Base-by-base conservation (phyloP, 2,329 filamentous ascomycete genomes). In the Rhinocladiella similis region DNA sequence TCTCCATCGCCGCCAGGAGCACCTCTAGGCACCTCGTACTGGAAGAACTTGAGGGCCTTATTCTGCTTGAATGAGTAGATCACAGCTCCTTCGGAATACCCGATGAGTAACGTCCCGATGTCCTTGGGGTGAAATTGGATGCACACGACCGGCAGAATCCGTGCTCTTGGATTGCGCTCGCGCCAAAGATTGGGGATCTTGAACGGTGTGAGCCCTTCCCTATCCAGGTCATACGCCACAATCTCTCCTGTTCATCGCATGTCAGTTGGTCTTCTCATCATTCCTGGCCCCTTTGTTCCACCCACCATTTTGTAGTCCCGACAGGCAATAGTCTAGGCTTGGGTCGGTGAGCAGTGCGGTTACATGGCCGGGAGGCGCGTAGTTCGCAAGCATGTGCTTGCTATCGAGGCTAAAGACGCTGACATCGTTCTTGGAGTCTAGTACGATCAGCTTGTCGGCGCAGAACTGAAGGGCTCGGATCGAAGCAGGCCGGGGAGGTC, bases 41-140 rank as follows among this genome's bases (percentile, higher is more conserved):
- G 82, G 66, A 96, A 91, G 73, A 85, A 95, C 61, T 89, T 87
- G 46, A 86, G 77, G 0, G 90, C 80, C 57, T 86, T 82, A 68
- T 91, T 92, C 70, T 95, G 89, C 75, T 99, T 97, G 79, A 99
- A 95, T 2, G 91, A 95, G 73, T 95, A 99, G 58, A 94, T 83
- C 46, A 90, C 90, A 5, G 90, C 91, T 13, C 94, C 94, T 63
- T 93, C 85, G 0, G 84, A 84, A 71, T 97, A 99, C n/a, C 88
- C 92, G 56, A 99, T 89, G 55, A 99, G 75, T 22, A 99, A 79
- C 67, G 91, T 91, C 3, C 94, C 94, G 63, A 97, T 90, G 69
- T 99, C 94, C 65, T 91, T 83, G 1, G 94, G 92, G 68, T 97
- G 94, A 65, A 97, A 80, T 57, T 91, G 84, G 68, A 99, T 77